Evolutionary conservation across 73 alveolate genomes (phyloP), one percentile per base, ranked within the genome.

Genomic region (Paramecium pentaurelia): DNA sequence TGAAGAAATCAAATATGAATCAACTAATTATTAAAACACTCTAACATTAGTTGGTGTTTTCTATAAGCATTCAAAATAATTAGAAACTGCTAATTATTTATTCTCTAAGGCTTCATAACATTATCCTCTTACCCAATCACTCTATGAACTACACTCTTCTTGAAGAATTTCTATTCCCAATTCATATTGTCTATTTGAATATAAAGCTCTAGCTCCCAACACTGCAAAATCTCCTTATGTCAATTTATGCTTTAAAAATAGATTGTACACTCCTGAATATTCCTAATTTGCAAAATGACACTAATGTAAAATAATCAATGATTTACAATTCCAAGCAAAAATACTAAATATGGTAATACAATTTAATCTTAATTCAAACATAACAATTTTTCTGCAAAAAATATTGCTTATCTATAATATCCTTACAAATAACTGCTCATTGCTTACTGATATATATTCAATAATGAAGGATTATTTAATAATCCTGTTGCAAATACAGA

Each of bases 81-180:
- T 60, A 47, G 58, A 93, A 36, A 71, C 92, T 20, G 95, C 95
- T 9, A n/a, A 45, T 54, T n/a, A 30, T 68, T 93, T 93, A 54
- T 90, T 93, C 92, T 91, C 95, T 38, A 34, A 36, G 8, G 93
- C 95, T 60, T 90, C 96, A 68, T 90, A 64, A 27, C 94, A 89
- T 51, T 45, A 68, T 40, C 95, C 96, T 80, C 91, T 40, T 27
- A 80, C 25, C 91, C 91, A 80, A 80, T 80, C 91, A 45, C 64
- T 44, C n/a, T 80, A 49, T 20, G 71, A 80, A 5, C 75, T 32
- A 20, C 20, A 1, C 49, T 80, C 91, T 16, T 80, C 75, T 11
- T 80, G 7, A 10, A 80, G 38, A 14, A 80, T 27, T 49, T 80
- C 91, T 6, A 80, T 80, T 7, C 77, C 91, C 38, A 45, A 8